phyloP scores from a whole-genome alignment of 1,284 basidiomycete species.

The Cutaneotrichosporon mucoides region DNA sequence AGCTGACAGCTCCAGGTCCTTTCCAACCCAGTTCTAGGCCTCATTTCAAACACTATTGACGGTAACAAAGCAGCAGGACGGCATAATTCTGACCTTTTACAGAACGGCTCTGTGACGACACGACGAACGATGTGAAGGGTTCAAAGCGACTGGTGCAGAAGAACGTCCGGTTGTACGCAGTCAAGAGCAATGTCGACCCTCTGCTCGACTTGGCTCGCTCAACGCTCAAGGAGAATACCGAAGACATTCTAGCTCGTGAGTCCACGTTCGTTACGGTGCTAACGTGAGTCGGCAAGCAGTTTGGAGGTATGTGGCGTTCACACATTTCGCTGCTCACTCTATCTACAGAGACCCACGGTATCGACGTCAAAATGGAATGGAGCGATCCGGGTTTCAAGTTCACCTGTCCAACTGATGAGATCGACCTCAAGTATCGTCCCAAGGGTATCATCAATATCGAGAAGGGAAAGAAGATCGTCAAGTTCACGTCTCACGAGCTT shows the following conservation, averaged over 20 bases:
- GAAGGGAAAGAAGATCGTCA: conserved; percentile 17
- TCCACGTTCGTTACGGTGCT: no score
- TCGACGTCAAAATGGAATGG: conserved; percentile 12
- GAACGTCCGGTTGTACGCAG: conserved; percentile 76
- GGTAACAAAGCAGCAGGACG: conserved; percentile 4
- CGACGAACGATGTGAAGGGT: conserved; percentile 4
- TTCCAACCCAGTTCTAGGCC: background rate
- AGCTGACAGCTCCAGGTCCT: background rate
- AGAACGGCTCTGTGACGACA: conserved; percentile 26
- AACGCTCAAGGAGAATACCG: conserved; percentile 84
- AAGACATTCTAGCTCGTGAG: conserved; percentile 58
- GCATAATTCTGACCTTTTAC: no score
- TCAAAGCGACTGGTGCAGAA: conserved; percentile 17
- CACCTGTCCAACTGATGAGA: background rate
- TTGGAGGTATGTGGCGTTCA: no score
- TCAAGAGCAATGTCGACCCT: conserved; percentile 72
- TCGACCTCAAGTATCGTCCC: conserved; percentile 4
- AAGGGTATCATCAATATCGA: conserved; percentile 12
- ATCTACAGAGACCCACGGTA: conserved; percentile 4
- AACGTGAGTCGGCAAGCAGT: no score
- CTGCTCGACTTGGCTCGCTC: conserved; percentile 87
- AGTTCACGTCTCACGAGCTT: conserved; percentile 74
- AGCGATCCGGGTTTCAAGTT: conserved; percentile 11
- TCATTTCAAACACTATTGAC: conserved; percentile 15
- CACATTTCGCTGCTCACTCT: no score